Evolutionary conservation across 805 yeast species (phyloP).

Genomic region (Saccharomycopsis lassenensis): DNA sequence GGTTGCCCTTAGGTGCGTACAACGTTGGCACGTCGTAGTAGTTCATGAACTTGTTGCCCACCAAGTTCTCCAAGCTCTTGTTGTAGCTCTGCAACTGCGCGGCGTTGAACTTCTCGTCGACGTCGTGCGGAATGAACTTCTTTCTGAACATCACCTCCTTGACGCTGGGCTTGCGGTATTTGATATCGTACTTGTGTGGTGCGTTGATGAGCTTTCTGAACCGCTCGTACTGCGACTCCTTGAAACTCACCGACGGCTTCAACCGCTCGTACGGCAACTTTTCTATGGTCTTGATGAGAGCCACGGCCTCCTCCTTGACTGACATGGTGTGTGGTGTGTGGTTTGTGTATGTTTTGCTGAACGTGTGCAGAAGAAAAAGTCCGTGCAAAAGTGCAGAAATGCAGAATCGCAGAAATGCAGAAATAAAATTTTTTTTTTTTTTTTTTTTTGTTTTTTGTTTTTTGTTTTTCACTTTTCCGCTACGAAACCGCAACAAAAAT

Average conservation of each 20-base stretch:
- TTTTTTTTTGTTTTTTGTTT: too few species aligned
- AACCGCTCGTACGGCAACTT: slow-evolving; percentile 60
- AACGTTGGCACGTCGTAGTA: slow-evolving; percentile 58
- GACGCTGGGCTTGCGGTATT: slow-evolving; percentile 29
- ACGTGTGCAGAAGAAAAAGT: not conserved
- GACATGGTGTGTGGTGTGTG: too few species aligned
- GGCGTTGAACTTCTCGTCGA: slow-evolving; percentile 29
- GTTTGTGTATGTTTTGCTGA: not conserved
- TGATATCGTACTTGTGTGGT: slow-evolving; percentile 29
- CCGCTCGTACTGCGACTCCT: slow-evolving; percentile 50
- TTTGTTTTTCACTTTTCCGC: too few species aligned
- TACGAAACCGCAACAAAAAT: too few species aligned
- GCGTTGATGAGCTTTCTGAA: slow-evolving; percentile 42
- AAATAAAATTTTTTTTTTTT: too few species aligned
- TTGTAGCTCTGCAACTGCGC: slow-evolving; percentile 51
- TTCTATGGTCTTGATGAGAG: slow-evolving; percentile 46
- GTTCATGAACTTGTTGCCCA: slow-evolving; percentile 23
- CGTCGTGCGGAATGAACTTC: slow-evolving; percentile 28
- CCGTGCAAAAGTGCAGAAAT: too few species aligned
- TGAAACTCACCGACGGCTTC: slow-evolving; percentile 60
- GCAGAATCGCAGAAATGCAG: too few species aligned
- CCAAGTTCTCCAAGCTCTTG: slow-evolving; percentile 15
- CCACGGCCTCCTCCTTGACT: slow-evolving; percentile 36
- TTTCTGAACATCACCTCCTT: slow-evolving; percentile 29
- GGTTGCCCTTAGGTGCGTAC: slow-evolving; percentile 74